A percentile compares a stretch with the other conserved stretches of the same genome.
These are phyloP conservation scores for Suillus fuscotomentosus DNA, from an alignment of 768 basidiomycete genomes.

Conservation along the genomic window DNA sequence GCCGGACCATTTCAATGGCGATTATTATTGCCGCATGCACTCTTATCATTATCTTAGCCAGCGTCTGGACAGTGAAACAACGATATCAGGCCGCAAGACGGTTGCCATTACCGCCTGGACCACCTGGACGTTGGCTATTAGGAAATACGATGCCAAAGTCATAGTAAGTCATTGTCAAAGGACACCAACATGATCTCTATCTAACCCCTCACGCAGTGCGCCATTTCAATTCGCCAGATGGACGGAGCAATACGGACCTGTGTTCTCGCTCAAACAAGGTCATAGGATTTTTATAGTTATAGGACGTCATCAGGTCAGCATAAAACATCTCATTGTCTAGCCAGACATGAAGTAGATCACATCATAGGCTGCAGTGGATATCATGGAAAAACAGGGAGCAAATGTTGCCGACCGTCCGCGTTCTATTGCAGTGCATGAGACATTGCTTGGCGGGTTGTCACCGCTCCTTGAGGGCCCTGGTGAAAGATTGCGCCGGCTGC, in stretches of 20 bases:
- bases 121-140: constrained; percentile 24
- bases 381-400: constrained; percentile 39
- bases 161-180: constrained; percentile 23
- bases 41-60: not conserved
- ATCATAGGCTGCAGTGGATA: constrained; percentile 39
- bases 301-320: constrained; percentile 19
- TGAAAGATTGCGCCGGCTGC: constrained; percentile 28
- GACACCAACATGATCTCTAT: not conserved
- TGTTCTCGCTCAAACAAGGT: constrained; percentile 55
- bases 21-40: not conserved
- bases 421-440: constrained; percentile 33
- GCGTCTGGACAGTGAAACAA: not conserved
- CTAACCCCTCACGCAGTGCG: not conserved
- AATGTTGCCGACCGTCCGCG: constrained; percentile 35
- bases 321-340: not conserved
- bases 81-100: not conserved
- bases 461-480: constrained; percentile 24
- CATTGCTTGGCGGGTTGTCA: constrained; percentile 33
- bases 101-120: constrained; percentile 23
- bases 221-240: constrained; percentile 46
- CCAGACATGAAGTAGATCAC: not conserved
- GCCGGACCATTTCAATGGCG: not conserved
- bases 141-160: constrained; percentile 16
- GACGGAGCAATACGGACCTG: constrained; percentile 58
- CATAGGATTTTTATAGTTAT: constrained; percentile 15